phyloP scores from a whole-genome alignment of 2,329 filamentous ascomycete species.

The Metarhizium guizhouense region DNA sequence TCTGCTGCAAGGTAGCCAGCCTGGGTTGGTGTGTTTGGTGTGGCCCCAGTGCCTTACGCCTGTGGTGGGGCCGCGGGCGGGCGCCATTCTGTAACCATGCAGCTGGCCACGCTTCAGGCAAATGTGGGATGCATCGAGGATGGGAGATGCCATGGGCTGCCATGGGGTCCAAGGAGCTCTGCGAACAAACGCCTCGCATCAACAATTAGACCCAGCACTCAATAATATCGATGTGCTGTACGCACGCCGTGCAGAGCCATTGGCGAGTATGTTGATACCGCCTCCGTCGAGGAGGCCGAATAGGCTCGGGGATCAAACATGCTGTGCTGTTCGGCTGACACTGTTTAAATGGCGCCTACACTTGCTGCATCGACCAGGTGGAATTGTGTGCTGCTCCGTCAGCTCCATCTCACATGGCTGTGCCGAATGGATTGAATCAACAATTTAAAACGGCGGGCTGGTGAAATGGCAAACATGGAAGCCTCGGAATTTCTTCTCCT shows the following conservation, averaged over 20 bases:
- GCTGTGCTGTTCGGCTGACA: not conserved
- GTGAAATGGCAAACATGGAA: not conserved
- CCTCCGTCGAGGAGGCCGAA: too few relatives aligned
- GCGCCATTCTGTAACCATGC: constrained; percentile 10
- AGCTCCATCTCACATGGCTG: not conserved
- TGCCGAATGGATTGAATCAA: not conserved
- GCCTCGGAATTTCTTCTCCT: not conserved
- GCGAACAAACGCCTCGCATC: too few relatives aligned
- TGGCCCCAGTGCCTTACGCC: constrained; percentile 7
- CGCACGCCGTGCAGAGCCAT: too few relatives aligned
- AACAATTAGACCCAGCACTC: too few relatives aligned
- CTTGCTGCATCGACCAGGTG: not conserved
- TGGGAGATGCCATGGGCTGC: not conserved
- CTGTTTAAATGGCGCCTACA: not conserved
- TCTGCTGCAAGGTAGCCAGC: constrained; percentile 2
- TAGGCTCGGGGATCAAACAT: too few relatives aligned
- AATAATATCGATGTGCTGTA: too few relatives aligned
- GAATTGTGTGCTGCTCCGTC: not conserved
- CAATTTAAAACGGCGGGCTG: not conserved
- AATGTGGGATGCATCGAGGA: not conserved
- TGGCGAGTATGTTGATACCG: too few relatives aligned
- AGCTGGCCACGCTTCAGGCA: constrained; percentile 1
- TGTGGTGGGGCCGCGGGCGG: constrained; percentile 11
- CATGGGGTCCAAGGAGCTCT: not conserved
- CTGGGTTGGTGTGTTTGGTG: constrained; percentile 2